These are phyloP conservation scores for Ampelocalamus luodianensis DNA, from an alignment of 176 grass and related monocot genomes.

Conservation along the genomic window DNA sequence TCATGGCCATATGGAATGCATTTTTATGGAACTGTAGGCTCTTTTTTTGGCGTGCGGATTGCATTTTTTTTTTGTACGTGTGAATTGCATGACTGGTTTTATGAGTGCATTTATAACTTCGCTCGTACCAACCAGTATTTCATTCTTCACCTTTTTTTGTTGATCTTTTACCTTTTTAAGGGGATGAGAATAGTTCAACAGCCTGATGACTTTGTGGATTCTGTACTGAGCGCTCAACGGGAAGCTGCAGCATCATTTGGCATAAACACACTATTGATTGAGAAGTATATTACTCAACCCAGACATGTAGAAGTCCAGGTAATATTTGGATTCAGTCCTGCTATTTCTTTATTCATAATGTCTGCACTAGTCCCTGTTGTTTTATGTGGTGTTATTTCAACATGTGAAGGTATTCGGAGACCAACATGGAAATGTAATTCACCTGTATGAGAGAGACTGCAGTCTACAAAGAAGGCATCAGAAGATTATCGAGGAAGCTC, in stretches of 20 bases:
- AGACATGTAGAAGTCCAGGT: conserved; percentile 97
- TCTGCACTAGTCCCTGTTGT: not conserved
- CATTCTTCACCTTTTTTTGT: not conserved
- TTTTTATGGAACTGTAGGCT: not conserved
- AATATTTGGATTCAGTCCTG: conserved; percentile 16
- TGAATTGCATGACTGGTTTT: not conserved
- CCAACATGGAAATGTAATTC: conserved; percentile 87
- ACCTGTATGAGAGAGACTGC: conserved; percentile 96
- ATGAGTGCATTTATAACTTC: not conserved
- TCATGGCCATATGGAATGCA: not conserved
- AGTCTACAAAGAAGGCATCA: conserved; percentile 98
- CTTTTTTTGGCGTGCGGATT: not conserved
- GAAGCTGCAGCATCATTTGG: conserved; percentile 95
- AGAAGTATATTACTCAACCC: conserved; percentile 96
- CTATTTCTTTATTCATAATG: not conserved
- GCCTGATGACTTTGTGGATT: conserved; percentile 77
- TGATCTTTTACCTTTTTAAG: conserved; percentile 46
- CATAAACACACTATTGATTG: conserved; percentile 77
- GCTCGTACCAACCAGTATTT: not conserved
- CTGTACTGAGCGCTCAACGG: conserved; percentile 76
- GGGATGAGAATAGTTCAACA: conserved; percentile 91
- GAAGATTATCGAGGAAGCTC: conserved; percentile 98
- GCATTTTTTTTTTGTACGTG: not conserved
- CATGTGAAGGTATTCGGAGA: conserved; percentile 83
- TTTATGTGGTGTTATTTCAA: conserved; percentile 14